Conservation (phyloP, 2,329 filamentous ascomycete species). For the Colletotrichum sp. region DNA sequence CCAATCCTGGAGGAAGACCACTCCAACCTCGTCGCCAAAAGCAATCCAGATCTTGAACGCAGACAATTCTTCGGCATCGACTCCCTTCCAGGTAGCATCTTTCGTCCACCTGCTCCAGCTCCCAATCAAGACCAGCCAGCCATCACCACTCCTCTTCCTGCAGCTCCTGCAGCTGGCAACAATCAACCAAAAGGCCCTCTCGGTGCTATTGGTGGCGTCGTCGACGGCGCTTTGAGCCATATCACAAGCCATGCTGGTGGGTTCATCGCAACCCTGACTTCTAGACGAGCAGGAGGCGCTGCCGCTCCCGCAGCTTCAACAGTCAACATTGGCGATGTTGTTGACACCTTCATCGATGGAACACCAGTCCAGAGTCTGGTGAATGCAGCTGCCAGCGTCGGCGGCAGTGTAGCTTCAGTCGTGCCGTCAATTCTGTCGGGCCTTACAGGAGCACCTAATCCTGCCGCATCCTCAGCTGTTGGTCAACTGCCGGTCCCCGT, state of each 20-base stretch:
- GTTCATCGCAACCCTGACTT: not conserved
- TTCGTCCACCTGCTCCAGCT: not conserved
- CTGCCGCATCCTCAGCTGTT: not conserved
- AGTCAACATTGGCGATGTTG: not conserved
- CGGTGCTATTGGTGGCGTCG: not conserved
- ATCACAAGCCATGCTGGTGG: not conserved
- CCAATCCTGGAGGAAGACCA: not conserved
- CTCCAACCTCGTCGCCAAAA: not conserved
- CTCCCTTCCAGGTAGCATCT: not conserved
- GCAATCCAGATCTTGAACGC: not conserved
- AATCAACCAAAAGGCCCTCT: not conserved
- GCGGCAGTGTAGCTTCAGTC: not conserved
- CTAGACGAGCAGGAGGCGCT: not conserved
- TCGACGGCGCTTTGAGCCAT: not conserved
- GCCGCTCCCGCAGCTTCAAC: not conserved
- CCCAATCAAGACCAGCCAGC: not conserved
- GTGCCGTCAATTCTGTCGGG: not conserved
- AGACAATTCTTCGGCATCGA: conserved; percentile 10
- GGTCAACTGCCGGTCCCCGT: not conserved
- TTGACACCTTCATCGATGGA: not conserved
- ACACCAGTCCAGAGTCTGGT: not conserved
- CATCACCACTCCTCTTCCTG: not conserved
- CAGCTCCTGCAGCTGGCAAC: not conserved
- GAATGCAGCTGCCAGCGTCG: not conserved
- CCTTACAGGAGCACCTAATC: not conserved